A percentile compares a stretch with the other conserved stretches of the same genome.
phyloP scores from a whole-genome alignment of 1,284 basidiomycete species.

The Sanghuangporus weigelae region DNA sequence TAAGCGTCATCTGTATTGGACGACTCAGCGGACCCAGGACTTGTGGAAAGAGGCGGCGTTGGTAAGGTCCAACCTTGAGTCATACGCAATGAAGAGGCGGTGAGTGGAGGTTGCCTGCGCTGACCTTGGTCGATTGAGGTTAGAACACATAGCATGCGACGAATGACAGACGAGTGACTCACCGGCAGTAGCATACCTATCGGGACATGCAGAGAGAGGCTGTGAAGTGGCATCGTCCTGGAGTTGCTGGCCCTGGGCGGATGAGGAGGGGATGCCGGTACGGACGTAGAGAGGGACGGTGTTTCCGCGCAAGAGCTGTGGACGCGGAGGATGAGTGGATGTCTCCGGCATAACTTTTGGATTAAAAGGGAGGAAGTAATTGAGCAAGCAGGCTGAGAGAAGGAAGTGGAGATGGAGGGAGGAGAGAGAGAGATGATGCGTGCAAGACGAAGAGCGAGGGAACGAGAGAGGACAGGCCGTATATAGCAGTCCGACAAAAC shows the following conservation, averaged over 20 bases:
- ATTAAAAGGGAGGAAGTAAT: not conserved
- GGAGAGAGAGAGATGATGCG: not conserved
- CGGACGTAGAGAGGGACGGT: constrained; percentile 16
- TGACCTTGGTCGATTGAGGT: not conserved
- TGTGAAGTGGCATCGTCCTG: not conserved
- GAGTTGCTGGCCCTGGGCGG: constrained; percentile 7
- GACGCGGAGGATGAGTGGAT: constrained; percentile 3
- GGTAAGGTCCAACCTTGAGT: constrained; percentile 9
- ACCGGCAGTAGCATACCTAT: constrained; percentile 1
- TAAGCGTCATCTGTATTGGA: constrained; percentile 12
- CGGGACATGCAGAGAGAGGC: constrained; percentile 7
- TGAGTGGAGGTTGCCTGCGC: not conserved
- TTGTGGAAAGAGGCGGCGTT: constrained; percentile 15
- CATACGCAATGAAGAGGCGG: constrained; percentile 4
- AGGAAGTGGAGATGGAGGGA: not conserved
- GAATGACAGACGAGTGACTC: not conserved
- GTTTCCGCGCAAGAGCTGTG: constrained; percentile 14
- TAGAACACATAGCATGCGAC: not conserved
- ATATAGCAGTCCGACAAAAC: not conserved
- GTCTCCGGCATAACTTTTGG: constrained; percentile 6
- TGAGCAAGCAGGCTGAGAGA: not conserved
- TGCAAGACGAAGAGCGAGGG: not conserved
- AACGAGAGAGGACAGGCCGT: not conserved
- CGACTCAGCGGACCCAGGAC: constrained; percentile 16
- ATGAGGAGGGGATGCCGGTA: not conserved